Percentiles rank a stretch among this genome's conserved stretches.
phyloP scores from a whole-genome alignment of 345 rosid genomes.

The Citrus inodora region DNA sequence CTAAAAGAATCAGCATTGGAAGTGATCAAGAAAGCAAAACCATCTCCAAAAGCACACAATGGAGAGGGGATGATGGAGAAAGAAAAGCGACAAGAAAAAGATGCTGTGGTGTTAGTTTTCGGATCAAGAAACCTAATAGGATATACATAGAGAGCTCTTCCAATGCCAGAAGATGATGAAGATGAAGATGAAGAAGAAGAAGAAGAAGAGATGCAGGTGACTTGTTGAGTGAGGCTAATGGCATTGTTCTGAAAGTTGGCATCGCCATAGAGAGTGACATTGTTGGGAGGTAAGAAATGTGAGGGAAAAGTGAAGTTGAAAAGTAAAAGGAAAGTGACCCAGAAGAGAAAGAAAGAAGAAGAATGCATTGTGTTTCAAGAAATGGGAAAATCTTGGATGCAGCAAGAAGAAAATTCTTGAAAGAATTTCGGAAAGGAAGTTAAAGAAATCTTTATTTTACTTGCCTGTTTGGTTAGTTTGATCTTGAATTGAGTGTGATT shows the following conservation, averaged over 20 bases:
- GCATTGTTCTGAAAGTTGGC: slow-evolving; percentile 51
- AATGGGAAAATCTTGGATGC: neutral
- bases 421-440: neutral
- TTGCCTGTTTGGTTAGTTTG: neutral
- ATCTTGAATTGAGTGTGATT: neutral
- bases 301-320: slow-evolving; percentile 22
- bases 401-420: neutral
- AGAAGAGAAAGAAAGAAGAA: slow-evolving; percentile 20
- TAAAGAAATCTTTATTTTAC: neutral
- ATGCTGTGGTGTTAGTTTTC: slow-evolving; percentile 42
- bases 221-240: slow-evolving; percentile 64
- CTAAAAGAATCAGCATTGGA: slow-evolving; percentile 63
- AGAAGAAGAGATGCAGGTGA: slow-evolving; percentile 29
- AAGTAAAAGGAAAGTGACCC: slow-evolving; percentile 37
- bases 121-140: slow-evolving; percentile 63
- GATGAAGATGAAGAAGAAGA: slow-evolving; percentile 12
- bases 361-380: slow-evolving; percentile 9
- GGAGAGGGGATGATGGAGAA: slow-evolving; percentile 58
- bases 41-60: slow-evolving; percentile 68
- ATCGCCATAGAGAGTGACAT: slow-evolving; percentile 65
- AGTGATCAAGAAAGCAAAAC: slow-evolving; percentile 76
- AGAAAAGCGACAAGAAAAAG: slow-evolving; percentile 67
- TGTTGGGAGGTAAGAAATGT: slow-evolving; percentile 33
- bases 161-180: slow-evolving; percentile 35
- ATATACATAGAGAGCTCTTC: slow-evolving; percentile 56